A percentile compares a stretch with the other conserved stretches of the same genome.
phyloP scores from a whole-genome alignment of 2,329 filamentous ascomycete genomes.

The Aspergillus pseudoglaucus region DNA sequence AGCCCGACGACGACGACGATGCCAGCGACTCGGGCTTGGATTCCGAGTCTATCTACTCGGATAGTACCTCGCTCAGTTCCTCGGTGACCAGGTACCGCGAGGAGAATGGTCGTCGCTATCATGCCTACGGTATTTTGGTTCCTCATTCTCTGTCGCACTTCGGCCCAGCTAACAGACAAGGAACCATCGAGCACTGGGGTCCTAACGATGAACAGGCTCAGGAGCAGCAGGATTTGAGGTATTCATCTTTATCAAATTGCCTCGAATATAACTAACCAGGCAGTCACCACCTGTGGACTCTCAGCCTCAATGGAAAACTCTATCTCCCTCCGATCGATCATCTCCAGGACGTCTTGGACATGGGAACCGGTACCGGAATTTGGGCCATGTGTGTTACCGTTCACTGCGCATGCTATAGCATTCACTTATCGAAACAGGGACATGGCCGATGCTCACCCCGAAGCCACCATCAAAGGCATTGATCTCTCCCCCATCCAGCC shows the following conservation, averaged over 20 bases:
- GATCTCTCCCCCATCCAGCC: constrained; percentile 41
- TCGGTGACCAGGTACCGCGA: background rate
- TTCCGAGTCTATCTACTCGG: background rate
- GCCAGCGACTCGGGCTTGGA: background rate
- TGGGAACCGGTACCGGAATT: constrained; percentile 33
- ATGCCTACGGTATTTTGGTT: background rate
- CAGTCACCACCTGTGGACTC: background rate
- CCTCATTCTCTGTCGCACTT: background rate
- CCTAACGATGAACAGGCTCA: background rate
- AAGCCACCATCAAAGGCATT: constrained; percentile 39
- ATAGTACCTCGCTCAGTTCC: background rate
- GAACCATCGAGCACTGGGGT: background rate
- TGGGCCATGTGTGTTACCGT: constrained; percentile 24
- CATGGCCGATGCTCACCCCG: constrained; percentile 29
- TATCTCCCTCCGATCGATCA: background rate
- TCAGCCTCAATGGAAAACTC: background rate
- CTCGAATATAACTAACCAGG: too few relatives aligned
- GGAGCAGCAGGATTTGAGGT: background rate
- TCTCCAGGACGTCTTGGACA: constrained; percentile 25
- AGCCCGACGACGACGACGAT: background rate
- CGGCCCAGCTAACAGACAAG: background rate
- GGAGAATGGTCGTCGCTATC: background rate
- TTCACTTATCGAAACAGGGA: background rate
- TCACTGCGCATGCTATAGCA: background rate
- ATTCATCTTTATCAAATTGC: too few relatives aligned